Base-by-base conservation (phyloP, 345 rosid species). In the Syzygium jambos region DNA sequence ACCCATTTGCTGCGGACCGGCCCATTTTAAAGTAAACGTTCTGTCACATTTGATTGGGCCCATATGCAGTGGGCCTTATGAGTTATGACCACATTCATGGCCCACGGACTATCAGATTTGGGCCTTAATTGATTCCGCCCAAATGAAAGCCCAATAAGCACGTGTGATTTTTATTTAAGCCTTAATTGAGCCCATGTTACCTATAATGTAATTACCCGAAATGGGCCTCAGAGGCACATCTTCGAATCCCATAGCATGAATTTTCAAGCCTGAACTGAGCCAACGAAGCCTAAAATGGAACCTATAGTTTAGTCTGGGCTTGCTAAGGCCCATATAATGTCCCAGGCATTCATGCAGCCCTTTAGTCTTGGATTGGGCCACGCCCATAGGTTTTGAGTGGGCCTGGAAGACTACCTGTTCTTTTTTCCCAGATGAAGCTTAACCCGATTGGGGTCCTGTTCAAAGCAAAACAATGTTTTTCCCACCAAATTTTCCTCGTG, bases 31-130 rank as follows among this genome's bases (percentile, higher is more conserved):
- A 13, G 27, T 13, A 34, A 34, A 12, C 19, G 19, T 59, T 59
- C 12, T 59, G 27, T 7, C 4, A 30, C 9, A 61, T n/a, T 61
- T n/a, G 34, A 61, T 61, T 59, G 34, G 46, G 46, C 25, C 78
- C 2, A 34, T 68, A 34, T 34, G 6, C 25, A 68, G 46, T 9
- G 46, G 23, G 0, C 25, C 17, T 38, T 0, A 15, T 29, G n/a
- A 16, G 41, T n/a, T n/a, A n/a, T n/a, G n/a, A n/a, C 17, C 77
- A 5, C 7, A 43, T 43, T 43, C 46, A 43, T 13, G 34, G 25
- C 4, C 9, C 1, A 14, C 0, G 38, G 17, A 5, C 1, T 9
- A 5, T 7, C 12, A 0, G 12, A 9, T n/a, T n/a, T 27, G 5
- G 73, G 73, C 34, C 34, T n/a, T 1, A 19, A 13, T 16, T n/a